Evolutionary conservation across 225 moss, liverwort and hornwort species (phyloP).

Genomic region (Physcomitrium patens): DNA sequence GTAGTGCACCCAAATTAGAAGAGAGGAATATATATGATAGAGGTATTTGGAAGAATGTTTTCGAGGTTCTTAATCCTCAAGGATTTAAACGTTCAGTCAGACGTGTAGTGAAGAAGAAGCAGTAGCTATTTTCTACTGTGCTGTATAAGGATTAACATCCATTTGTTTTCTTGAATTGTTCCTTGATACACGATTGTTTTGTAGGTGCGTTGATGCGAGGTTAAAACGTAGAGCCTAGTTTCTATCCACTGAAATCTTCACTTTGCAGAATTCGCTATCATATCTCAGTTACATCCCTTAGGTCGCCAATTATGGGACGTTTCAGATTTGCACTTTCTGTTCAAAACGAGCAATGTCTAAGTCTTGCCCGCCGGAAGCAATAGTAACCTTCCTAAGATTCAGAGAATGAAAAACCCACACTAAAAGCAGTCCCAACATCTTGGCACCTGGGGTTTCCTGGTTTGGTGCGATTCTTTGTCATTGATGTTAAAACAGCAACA

Average conservation of each 20-base stretch:
- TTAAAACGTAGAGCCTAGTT: background rate
- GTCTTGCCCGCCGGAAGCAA: conserved; percentile 47
- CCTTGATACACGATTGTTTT: background rate
- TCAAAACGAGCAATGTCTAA: conserved; percentile 30
- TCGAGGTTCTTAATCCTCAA: conserved; percentile 51
- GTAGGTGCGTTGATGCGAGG: background rate
- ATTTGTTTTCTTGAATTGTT: background rate
- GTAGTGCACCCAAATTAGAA: conserved; percentile 52
- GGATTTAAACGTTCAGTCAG: conserved; percentile 42
- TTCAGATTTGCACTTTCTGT: background rate
- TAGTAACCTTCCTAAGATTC: conserved; percentile 18
- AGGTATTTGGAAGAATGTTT: conserved; percentile 60
- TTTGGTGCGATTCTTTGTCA: conserved; percentile 27
- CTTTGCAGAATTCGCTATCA: background rate
- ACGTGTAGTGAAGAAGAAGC: conserved; percentile 42
- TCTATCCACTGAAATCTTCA: background rate
- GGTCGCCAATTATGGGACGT: background rate
- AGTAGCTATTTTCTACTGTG: conserved; percentile 42
- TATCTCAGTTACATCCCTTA: too few relatives aligned
- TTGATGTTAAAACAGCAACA: conserved; percentile 26
- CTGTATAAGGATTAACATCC: background rate
- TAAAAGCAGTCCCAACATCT: background rate
- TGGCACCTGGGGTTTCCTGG: conserved; percentile 24
- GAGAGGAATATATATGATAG: conserved; percentile 73
- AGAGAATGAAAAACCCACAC: too few relatives aligned